Evolutionary conservation across 352 stramenopile species (phyloP), one percentile per base, ranked within the genome.

Genomic region (Phytopythium aichiense): DNA sequence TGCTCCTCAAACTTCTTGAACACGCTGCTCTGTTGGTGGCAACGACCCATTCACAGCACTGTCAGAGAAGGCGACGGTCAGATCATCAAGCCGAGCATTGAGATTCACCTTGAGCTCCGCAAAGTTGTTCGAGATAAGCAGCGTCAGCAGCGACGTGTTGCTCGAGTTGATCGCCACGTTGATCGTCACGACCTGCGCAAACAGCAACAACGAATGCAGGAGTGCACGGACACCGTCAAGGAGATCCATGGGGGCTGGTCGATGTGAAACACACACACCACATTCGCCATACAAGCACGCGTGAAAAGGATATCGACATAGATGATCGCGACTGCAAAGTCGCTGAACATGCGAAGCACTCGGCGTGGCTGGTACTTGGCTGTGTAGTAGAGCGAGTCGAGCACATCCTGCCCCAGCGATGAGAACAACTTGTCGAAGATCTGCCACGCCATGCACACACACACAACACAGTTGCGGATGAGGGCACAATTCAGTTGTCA

Each of bases 121-220:
- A 84, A 99, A 99, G 73, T 99, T 99, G 71, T 98, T 99, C n/a
- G 83, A 96, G 59, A 96, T 91, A n/a, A 98, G 78, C 2, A 98
- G 73, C 22, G 95, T 98, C 13, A 99, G 71, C 50, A 99, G 69
- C 51, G 92, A 96, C 65, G 96, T 91, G 66, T 98, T 95, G 71
- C 91, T 93, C 58, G 84, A 96, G 72, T 98, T 98, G 64, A 98
- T 94, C 11, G 95, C 95, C n/a, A 99, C 96, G 64, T 98, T 99
- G 62, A 99, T 83, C 16, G 96, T 99, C 49, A 98, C 95, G 54
- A 99, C 88, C 70, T 99, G 95, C 4, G 97, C 84, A 71, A 99
- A 99, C 6, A 99, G 79, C 60, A 99, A 73, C 31, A 98, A 66
- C 40, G 87, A 90, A 76, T 99, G 97, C 9, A 98, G 71, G 37